Evolutionary conservation across 805 yeast species (phyloP), one percentile per base, ranked within the genome.

Genomic region (Saccharomycopsis javanensis): DNA sequence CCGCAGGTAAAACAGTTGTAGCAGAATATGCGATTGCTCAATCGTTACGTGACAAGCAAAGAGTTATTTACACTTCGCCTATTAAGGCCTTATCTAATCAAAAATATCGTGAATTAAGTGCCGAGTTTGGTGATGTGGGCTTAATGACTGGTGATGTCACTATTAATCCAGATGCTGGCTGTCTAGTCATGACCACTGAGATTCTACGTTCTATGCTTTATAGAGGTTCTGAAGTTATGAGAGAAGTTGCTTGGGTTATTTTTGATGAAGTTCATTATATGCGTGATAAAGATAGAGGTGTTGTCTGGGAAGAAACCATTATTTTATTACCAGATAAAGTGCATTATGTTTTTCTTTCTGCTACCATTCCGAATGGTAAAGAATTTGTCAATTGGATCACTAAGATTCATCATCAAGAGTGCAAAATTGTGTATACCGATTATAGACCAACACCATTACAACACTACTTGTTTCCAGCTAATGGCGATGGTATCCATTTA

Each of bases 71-170:
- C 68, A 91, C 97, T 0, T 90, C 97, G 4, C 97, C 97, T 3
- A 91, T 91, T 68, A 91, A 91, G 69, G 97, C 97, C 0, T 78
- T 91, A 69, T 87, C 96, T 65, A 91, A 91, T 69, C 98, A 91
- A 72, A 91, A 91, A 67, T 91, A 88, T 67, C 80, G 98, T 73
- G 98, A 91, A 69, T 75, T 94, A 63, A 75, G 85, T 57, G 96
- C 96, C 1, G 96, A 91, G 66, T 88, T 94, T 75, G 92, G 94
- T 23, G 98, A 94, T 69, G 98, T 94, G 31, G 99, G 99, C 54
- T 78, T 94, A 60, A 94, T 94, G 96, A 94, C 99, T 11, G 99
- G 99, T 70, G 99, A 94, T 78, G 97, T 94, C 50, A 92, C 97
- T 27, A 94, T 94, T 63, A 94, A 94, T 66, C 98, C 98, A 3